Conservation (phyloP, 805 yeast genomes). For the Scheffersomyces coipomensis region DNA sequence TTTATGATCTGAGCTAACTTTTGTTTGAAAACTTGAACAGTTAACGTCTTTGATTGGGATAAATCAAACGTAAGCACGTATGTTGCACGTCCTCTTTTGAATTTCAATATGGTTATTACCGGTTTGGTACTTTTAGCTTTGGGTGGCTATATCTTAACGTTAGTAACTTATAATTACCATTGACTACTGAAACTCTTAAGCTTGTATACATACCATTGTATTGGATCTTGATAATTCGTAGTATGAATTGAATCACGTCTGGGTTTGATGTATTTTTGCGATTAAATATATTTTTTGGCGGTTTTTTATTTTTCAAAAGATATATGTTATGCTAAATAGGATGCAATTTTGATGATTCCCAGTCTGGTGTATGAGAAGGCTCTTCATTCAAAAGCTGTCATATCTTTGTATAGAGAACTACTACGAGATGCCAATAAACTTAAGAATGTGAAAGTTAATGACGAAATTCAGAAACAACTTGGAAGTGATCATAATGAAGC, state of each 20-base stretch:
- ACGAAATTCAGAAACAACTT: not conserved
- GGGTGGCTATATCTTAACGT: conserved; percentile 17
- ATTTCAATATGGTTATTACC: conserved; percentile 29
- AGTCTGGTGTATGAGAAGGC: not conserved
- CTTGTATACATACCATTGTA: conserved; percentile 10
- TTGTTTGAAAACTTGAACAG: conserved; percentile 16
- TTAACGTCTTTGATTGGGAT: conserved; percentile 12
- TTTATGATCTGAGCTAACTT: conserved; percentile 39
- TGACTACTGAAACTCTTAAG: too few relatives aligned
- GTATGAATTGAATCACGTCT: too few relatives aligned
- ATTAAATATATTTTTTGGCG: too few relatives aligned
- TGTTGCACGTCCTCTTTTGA: conserved; percentile 31
- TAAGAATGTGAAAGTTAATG: not conserved
- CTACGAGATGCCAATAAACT: conserved; percentile 5
- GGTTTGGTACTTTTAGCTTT: conserved; percentile 11
- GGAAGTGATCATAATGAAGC: not conserved
- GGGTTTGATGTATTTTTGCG: too few relatives aligned
- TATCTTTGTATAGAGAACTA: conserved; percentile 10
- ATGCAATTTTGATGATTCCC: not conserved
- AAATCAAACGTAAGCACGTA: conserved; percentile 27
- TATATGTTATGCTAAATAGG: too few relatives aligned
- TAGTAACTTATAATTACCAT: not conserved
- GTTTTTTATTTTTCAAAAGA: too few relatives aligned
- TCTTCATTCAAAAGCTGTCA: conserved; percentile 4
- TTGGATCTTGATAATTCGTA: too few relatives aligned